These are phyloP conservation scores for Lojkania enalia DNA, from an alignment of 2,329 filamentous ascomycete genomes.

Conservation along the genomic window DNA sequence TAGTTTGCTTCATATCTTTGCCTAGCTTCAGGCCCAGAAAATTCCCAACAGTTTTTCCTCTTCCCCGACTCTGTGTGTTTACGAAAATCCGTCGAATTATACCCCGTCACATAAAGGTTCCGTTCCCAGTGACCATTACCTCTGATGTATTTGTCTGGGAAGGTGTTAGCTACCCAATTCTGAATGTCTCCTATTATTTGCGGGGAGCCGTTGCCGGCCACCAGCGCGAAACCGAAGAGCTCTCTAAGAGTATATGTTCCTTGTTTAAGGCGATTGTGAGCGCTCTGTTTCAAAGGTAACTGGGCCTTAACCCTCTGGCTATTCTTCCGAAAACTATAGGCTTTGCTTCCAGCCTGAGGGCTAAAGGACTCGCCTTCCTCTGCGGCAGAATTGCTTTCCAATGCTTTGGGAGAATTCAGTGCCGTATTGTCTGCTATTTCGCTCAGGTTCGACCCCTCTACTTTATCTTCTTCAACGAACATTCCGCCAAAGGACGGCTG, in stretches of 20 bases:
- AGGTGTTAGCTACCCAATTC: slow-evolving; percentile 10
- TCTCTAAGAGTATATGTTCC: slow-evolving; percentile 4
- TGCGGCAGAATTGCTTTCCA: no score
- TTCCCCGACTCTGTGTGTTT: slow-evolving; percentile 2
- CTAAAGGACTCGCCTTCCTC: no score
- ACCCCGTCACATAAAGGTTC: slow-evolving; percentile 7
- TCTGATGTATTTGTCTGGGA: slow-evolving; percentile 14
- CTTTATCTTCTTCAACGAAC: no score
- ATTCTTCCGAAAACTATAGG: no score
- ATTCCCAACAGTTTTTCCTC: slow-evolving; percentile 1
- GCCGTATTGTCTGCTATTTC: no score
- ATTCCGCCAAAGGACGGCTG: no score
- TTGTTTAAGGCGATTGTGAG: no score
- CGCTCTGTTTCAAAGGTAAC: no score
- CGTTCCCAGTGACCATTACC: slow-evolving; percentile 19
- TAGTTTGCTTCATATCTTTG: neutral
- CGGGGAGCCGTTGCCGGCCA: slow-evolving; percentile 10
- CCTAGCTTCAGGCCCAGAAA: neutral
- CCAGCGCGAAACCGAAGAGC: slow-evolving; percentile 16
- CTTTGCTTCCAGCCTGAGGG: no score
- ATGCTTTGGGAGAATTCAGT: no score
- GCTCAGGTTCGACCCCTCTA: no score
- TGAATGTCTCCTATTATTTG: slow-evolving; percentile 5
- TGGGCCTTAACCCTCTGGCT: no score
- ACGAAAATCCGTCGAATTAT: neutral